phyloP scores from a whole-genome alignment of 345 rosid species.

The Cochlearia excelsa region DNA sequence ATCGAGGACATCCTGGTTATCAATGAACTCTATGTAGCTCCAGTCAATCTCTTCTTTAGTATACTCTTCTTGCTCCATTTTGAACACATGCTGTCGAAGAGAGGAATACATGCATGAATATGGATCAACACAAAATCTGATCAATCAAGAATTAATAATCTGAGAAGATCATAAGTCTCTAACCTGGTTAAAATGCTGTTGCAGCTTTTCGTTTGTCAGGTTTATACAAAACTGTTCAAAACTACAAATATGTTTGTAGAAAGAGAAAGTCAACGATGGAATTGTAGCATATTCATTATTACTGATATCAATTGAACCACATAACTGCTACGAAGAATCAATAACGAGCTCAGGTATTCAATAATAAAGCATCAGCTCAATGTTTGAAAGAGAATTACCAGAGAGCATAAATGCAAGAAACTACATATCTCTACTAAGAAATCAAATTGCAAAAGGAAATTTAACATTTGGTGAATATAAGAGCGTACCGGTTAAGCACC shows the following conservation, averaged over 20 bases:
- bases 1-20: constrained; percentile 92
- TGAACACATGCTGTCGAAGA: constrained; percentile 82
- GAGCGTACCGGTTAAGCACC: constrained; percentile 99
- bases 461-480: constrained; percentile 50
- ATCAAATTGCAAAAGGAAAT: constrained; percentile 23
- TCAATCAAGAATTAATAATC: constrained; percentile 4
- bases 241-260: constrained; percentile 44
- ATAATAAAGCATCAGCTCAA: constrained; percentile 1
- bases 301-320: constrained; percentile 16
- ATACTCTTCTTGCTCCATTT: constrained; percentile 99
- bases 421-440: not conserved
- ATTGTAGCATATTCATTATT: constrained; percentile 3
- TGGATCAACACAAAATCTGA: constrained; percentile 3
- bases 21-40: constrained; percentile 97
- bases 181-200: constrained; percentile 99
- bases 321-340: constrained; percentile 13
- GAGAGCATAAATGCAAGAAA: constrained; percentile 15
- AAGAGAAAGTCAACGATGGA: constrained; percentile 19
- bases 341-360: constrained; percentile 4
- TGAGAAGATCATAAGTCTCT: constrained; percentile 24
- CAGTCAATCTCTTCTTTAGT: constrained; percentile 92
- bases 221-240: constrained; percentile 99
- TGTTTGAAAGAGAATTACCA: constrained; percentile 23
- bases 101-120: constrained; percentile 23
- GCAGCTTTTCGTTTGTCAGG: constrained; percentile 97